Percentiles rank a stretch among this genome's conserved stretches.
phyloP scores from a whole-genome alignment of 2,329 filamentous ascomycete genomes.

The Nigrospora sphaerica region DNA sequence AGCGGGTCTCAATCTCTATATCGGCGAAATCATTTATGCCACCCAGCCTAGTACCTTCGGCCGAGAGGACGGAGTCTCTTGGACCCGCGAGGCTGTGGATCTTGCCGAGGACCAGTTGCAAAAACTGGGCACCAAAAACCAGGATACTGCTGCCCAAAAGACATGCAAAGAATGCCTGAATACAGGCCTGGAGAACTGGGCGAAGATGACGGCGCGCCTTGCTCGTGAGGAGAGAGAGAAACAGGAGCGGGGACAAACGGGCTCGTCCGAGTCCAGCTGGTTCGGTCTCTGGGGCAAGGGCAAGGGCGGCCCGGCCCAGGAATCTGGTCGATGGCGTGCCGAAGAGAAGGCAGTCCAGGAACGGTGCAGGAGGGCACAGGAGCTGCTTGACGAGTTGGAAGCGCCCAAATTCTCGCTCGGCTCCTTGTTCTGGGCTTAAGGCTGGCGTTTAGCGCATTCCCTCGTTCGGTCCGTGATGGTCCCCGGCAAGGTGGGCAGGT shows the following conservation, averaged over 20 bases:
- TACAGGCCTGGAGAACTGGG: slow-evolving; percentile 76
- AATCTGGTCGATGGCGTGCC: slow-evolving; percentile 43
- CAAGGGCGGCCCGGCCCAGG: slow-evolving; percentile 19
- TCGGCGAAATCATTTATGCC: slow-evolving; percentile 87
- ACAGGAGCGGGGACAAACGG: slow-evolving; percentile 17
- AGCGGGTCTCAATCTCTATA: slow-evolving; percentile 78
- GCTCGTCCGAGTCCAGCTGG: slow-evolving; percentile 21
- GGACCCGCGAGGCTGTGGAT: slow-evolving; percentile 85
- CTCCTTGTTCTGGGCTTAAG: slow-evolving; percentile 33
- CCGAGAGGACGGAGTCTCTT: slow-evolving; percentile 68
- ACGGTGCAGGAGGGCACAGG: slow-evolving; percentile 40
- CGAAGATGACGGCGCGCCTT: slow-evolving; percentile 66
- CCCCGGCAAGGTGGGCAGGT: too few relatives aligned
- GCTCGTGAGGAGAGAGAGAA: slow-evolving; percentile 40
- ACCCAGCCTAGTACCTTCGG: slow-evolving; percentile 31
- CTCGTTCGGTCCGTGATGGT: too few relatives aligned
- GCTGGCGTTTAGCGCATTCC: not conserved
- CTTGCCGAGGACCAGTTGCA: slow-evolving; percentile 64
- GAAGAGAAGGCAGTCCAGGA: slow-evolving; percentile 49
- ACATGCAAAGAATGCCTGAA: slow-evolving; percentile 72
- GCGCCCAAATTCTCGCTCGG: slow-evolving; percentile 25
- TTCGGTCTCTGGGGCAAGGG: slow-evolving; percentile 32
- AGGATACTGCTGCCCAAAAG: slow-evolving; percentile 35
- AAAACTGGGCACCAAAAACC: slow-evolving; percentile 23
- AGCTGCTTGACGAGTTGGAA: slow-evolving; percentile 42